Base-by-base conservation (phyloP, 2,329 filamentous ascomycete species). In the Penicillium corylophilum region DNA sequence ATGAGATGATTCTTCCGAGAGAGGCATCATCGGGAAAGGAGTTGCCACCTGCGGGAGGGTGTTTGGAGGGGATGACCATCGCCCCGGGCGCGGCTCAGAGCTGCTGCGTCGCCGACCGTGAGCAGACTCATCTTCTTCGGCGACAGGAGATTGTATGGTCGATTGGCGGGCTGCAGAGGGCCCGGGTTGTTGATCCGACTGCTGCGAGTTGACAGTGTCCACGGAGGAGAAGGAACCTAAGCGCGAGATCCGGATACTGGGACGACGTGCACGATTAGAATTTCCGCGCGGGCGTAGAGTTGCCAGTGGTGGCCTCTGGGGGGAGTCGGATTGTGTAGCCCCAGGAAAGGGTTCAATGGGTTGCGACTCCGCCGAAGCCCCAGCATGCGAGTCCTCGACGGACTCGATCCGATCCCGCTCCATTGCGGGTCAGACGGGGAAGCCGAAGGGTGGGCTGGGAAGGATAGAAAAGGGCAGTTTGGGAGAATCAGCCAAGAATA, bases 351-450 rank as follows among this genome's bases (percentile, higher is more conserved):
- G 23, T 12, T 56, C 47, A 20, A 54, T 46, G 10, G 61, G 23
- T 23, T 59, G 55, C 39, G 42, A 35, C n/a, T 44, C 54, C 31
- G 51, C 45, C 42, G 52, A 46, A 50, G 47, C 51, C 24, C 29
- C 52, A 36, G 48, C 38, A 33, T 51, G 38, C 20, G 56, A 56
- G 51, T 64, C 65, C 46, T 60, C 64, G 31, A 58, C 60, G 33
- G 62, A 58, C 59, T 73, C 71, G 57, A 73, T 73, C 55, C 54
- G 69, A 68, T 74, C 70, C 71, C 54, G 69, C 67, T 74, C 70
- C 71, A 74, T 73, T 52, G 46, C 40, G 35, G 13, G 18, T 23
- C 9, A 24, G 26, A 33, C 26, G 28, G 20, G 10, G 41, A 33
- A 10, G 26, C 31, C 20, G 23, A 45, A 31, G 9, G 36, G 26